These are phyloP conservation scores for Karstenula rhodostoma DNA, from an alignment of 2,329 filamentous ascomycete species.

Conservation along the genomic window DNA sequence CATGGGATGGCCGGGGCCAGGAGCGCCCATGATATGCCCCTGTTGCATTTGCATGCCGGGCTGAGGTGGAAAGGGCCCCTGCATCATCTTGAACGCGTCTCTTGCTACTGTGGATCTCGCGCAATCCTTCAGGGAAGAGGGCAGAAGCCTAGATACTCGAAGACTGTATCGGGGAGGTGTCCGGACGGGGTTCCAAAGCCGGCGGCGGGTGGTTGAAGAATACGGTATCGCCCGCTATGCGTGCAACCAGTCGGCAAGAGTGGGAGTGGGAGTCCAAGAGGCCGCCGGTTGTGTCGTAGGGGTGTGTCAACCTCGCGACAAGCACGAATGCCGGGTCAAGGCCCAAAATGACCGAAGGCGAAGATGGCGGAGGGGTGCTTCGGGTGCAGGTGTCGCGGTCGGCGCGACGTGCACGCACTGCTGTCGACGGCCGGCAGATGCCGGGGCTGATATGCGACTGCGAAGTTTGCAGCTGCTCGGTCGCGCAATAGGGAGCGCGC, in stretches of 20 bases:
- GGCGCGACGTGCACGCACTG: conserved; percentile 29
- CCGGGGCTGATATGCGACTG: conserved; percentile 36
- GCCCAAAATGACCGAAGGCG: background rate
- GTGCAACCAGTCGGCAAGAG: conserved; percentile 26
- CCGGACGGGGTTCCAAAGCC: background rate
- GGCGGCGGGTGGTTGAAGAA: conserved; percentile 11
- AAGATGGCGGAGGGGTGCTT: conserved; percentile 20
- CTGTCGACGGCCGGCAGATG: conserved; percentile 31
- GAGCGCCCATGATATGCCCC: conserved; percentile 70
- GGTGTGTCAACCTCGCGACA: background rate
- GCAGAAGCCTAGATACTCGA: conserved; percentile 10
- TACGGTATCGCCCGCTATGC: conserved; percentile 22
- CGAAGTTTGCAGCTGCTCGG: conserved; percentile 18
- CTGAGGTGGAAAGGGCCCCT: conserved; percentile 72
- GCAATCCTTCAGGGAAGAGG: conserved; percentile 15
- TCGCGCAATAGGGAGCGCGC: conserved; percentile 34
- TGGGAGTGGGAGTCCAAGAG: background rate
- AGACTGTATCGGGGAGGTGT: background rate
- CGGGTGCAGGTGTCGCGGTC: conserved; percentile 31
- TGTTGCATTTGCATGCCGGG: conserved; percentile 75
- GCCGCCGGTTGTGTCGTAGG: background rate
- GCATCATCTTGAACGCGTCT: conserved; percentile 69
- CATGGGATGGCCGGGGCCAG: conserved; percentile 75
- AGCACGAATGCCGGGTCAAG: background rate
- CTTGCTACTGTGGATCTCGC: conserved; percentile 24